Evolutionary conservation across 2,329 filamentous ascomycete genomes (phyloP).

Genomic region (Epichloe hybrida): DNA sequence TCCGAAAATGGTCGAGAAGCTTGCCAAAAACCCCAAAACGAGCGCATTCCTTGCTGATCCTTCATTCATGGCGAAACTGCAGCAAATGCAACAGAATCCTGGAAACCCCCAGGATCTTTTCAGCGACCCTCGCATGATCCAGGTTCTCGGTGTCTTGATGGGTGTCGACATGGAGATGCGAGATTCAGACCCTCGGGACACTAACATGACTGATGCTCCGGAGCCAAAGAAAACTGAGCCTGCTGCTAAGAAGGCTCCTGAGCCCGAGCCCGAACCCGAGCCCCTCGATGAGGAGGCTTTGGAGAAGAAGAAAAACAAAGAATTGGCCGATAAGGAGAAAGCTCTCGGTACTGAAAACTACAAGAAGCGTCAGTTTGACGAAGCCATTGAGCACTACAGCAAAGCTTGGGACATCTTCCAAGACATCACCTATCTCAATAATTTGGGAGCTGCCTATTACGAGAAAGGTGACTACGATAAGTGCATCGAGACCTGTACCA

Average conservation of each 20-base stretch:
- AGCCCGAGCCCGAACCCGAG: constrained; percentile 42
- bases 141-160: constrained; percentile 85
- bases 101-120: constrained; percentile 63
- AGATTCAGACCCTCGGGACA: constrained; percentile 37
- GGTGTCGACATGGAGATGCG: constrained; percentile 71
- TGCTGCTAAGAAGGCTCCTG: constrained; percentile 39
- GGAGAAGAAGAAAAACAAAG: constrained; percentile 85
- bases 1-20: constrained; percentile 77
- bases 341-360: constrained; percentile 85
- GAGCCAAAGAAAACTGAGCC: constrained; percentile 28
- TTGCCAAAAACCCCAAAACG: constrained; percentile 91
- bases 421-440: constrained; percentile 97
- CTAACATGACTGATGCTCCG: constrained; percentile 61
- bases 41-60: constrained; percentile 65
- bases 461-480: constrained; percentile 92
- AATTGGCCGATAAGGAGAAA: constrained; percentile 89
- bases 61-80: constrained; percentile 81
- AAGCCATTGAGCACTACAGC: constrained; percentile 83
- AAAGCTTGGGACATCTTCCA: constrained; percentile 92
- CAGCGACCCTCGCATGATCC: constrained; percentile 79
- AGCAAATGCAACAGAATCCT: constrained; percentile 69
- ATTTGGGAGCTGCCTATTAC: constrained; percentile 83
- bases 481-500: constrained; percentile 72
- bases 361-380: constrained; percentile 96
- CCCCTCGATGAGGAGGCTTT: constrained; percentile 69